phyloP scores from a whole-genome alignment of 495 filamentous ascomycete genomes.

The Hyaloscypha bicolor region DNA sequence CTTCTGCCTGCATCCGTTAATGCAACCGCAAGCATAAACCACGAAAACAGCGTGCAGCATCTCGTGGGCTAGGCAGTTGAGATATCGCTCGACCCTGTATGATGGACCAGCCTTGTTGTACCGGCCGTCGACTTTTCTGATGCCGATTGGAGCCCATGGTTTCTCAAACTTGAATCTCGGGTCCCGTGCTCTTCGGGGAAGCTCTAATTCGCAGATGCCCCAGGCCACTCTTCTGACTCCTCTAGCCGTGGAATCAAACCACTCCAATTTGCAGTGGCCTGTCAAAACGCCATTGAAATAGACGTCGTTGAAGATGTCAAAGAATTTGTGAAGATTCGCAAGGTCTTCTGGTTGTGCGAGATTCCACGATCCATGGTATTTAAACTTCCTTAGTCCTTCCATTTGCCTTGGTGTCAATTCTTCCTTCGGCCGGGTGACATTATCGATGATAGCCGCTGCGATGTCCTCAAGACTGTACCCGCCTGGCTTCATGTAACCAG shows the following conservation, averaged over 20 bases:
- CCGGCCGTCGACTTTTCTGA: not conserved
- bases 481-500: not conserved
- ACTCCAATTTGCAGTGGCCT: not conserved
- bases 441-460: not conserved
- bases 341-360: not conserved
- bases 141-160: not conserved
- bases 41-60: constrained; percentile 6
- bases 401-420: not conserved
- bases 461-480: not conserved
- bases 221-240: not conserved
- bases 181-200: not conserved
- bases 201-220: not conserved
- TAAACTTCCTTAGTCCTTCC: not conserved
- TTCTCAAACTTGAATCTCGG: not conserved
- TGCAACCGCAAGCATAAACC: not conserved
- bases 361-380: constrained; percentile 1
- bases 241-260: not conserved
- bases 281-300: constrained; percentile 4
- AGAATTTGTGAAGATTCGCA: not conserved
- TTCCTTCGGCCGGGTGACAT: not conserved
- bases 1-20: not conserved
- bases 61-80: not conserved
- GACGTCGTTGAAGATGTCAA: constrained; percentile 16
- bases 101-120: not conserved
- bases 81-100: not conserved